Percentiles rank a stretch among this genome's conserved stretches.
phyloP scores from a whole-genome alignment of 2,329 filamentous ascomycete species.

The Ophiostoma triangulosporum region DNA sequence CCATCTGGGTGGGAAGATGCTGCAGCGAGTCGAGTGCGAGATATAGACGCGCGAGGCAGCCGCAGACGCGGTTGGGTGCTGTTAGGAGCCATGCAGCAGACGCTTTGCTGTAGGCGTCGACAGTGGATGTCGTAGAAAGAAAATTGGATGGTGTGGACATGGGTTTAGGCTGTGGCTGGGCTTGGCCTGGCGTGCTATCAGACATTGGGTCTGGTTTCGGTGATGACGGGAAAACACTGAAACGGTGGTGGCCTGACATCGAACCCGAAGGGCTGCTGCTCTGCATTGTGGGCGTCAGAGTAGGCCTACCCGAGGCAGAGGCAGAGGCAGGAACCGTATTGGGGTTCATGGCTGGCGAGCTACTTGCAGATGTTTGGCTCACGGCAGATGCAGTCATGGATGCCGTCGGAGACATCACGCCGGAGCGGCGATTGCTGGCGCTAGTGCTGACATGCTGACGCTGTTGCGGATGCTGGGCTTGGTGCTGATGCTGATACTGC shows the following conservation, averaged over 20 bases:
- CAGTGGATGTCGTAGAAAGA: neutral
- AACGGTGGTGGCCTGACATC: neutral
- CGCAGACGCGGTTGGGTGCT: constrained; percentile 21
- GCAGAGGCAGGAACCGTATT: neutral
- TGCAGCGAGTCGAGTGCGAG: constrained; percentile 37
- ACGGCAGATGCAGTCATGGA: neutral
- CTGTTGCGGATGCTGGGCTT: neutral
- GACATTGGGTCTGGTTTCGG: neutral
- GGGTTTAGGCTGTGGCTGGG: neutral
- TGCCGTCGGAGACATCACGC: neutral
- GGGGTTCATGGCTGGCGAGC: neutral
- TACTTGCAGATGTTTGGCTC: neutral
- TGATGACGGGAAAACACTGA: neutral
- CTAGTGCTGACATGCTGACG: neutral
- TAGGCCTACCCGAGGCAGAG: neutral
- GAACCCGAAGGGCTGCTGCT: neutral
- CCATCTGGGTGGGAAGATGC: constrained; percentile 30
- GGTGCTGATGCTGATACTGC: neutral
- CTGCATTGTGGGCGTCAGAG: neutral
- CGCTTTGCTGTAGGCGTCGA: constrained; percentile 5
- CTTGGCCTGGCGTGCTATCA: neutral
- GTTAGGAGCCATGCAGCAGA: constrained; percentile 9
- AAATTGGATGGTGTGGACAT: neutral
- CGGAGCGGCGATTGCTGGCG: neutral
- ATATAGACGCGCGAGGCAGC: constrained; percentile 36